phyloP scores from a whole-genome alignment of 2,329 filamentous ascomycete species.

The Aspergillus tamarii region DNA sequence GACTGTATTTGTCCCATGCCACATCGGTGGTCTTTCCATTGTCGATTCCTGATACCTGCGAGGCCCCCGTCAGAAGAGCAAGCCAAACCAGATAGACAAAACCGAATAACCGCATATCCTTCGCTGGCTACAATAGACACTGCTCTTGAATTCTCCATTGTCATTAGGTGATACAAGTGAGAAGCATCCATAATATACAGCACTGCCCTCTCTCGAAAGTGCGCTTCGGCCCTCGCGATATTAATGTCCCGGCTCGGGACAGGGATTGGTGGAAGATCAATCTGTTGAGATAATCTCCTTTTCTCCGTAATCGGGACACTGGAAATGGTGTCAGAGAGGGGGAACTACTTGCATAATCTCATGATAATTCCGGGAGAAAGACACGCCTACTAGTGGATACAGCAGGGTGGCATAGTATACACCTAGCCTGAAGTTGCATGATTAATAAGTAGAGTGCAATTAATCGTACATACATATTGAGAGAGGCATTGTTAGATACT shows the following conservation, averaged over 20 bases:
- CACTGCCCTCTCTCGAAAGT: background rate
- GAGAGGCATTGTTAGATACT: background rate
- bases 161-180: background rate
- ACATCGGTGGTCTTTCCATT: slow-evolving; percentile 51
- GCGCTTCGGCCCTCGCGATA: slow-evolving; percentile 26
- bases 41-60: slow-evolving; percentile 32
- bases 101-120: slow-evolving; percentile 24
- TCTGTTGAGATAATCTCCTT: background rate
- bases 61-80: slow-evolving; percentile 11
- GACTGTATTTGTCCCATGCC: slow-evolving; percentile 57
- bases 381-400: background rate
- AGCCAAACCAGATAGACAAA: slow-evolving; percentile 21
- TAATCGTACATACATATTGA: background rate
- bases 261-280: slow-evolving; percentile 32
- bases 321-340: slow-evolving; percentile 14
- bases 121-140: background rate
- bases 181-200: background rate
- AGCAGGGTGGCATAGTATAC: background rate
- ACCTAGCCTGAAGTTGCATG: background rate
- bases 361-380: background rate
- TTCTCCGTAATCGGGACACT: slow-evolving; percentile 12
- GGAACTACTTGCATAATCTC: background rate
- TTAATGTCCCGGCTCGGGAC: slow-evolving; percentile 20
- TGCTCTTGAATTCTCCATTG: background rate
- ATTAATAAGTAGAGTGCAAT: background rate